Evolutionary conservation across 345 rosid species (phyloP).

Genomic region (Boechera divaricarpa): DNA sequence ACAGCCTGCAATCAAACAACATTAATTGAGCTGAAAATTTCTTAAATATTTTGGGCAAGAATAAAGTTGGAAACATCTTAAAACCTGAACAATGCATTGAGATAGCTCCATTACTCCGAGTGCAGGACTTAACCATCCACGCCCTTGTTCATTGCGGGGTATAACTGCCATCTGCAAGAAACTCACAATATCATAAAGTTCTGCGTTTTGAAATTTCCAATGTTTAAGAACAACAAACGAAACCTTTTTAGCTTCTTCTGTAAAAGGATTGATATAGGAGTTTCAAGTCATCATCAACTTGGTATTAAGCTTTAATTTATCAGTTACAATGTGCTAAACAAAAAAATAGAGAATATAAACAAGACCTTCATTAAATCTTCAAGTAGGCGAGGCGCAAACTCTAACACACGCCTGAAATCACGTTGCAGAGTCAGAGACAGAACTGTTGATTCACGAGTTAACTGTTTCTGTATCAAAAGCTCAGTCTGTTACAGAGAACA

Average conservation of each 20-base stretch:
- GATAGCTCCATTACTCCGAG: constrained; percentile 90
- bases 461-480: constrained; percentile 91
- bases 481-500: constrained; percentile 62
- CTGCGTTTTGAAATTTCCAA: neutral
- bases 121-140: constrained; percentile 98
- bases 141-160: constrained; percentile 82
- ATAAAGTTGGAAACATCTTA: neutral
- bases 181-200: constrained; percentile 12
- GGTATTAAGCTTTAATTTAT: constrained; percentile 2
- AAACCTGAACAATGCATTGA: constrained; percentile 90
- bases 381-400: constrained; percentile 93
- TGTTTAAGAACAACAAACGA: neutral
- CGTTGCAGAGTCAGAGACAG: constrained; percentile 70
- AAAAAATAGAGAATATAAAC: neutral
- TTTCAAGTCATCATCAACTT: constrained; percentile 19
- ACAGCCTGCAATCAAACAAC: constrained; percentile 67
- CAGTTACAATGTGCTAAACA: constrained; percentile 2
- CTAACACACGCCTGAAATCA: constrained; percentile 81
- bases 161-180: constrained; percentile 81
- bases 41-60: neutral
- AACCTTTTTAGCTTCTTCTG: neutral
- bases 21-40: neutral
- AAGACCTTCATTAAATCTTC: constrained; percentile 93
- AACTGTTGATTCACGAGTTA: constrained; percentile 68
- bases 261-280: neutral